A percentile compares a stretch with the other conserved stretches of the same genome.
Evolutionary conservation across 495 filamentous ascomycete species (phyloP).

Genomic region (Penicillium simplicissimum): DNA sequence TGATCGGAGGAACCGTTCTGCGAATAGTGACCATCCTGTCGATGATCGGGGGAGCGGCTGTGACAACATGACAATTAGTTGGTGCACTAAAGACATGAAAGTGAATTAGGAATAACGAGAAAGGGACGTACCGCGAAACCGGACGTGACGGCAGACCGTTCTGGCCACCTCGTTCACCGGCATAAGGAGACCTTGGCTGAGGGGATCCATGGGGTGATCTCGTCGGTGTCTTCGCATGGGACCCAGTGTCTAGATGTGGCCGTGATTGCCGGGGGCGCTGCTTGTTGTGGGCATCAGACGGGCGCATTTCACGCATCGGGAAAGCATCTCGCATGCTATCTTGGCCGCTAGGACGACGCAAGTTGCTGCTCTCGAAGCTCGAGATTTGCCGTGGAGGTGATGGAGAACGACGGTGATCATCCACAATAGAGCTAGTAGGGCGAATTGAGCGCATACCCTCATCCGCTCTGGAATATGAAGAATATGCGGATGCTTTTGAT

Average conservation of each 20-base stretch:
- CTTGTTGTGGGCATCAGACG: conserved; percentile 32
- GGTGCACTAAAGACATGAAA: conserved; percentile 14
- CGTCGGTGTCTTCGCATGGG: conserved; percentile 56
- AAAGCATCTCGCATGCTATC: conserved; percentile 33
- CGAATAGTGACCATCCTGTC: conserved; percentile 47
- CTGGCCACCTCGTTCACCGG: conserved; percentile 56
- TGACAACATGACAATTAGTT: conserved; percentile 23
- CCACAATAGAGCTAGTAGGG: conserved; percentile 28
- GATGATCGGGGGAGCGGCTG: conserved; percentile 53
- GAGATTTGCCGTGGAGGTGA: conserved; percentile 46
- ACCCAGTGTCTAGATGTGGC: conserved; percentile 45
- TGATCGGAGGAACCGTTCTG: conserved; percentile 47
- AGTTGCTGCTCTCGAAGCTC: conserved; percentile 36
- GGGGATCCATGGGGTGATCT: conserved; percentile 69
- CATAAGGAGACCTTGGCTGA: conserved; percentile 64
- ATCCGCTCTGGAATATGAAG: conserved; percentile 27
- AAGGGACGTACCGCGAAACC: conserved; percentile 57
- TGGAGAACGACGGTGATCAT: conserved; percentile 33
- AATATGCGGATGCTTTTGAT: conserved; percentile 36
- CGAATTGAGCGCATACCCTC: conserved; percentile 36
- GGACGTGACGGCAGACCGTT: conserved; percentile 56
- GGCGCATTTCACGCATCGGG: conserved; percentile 39
- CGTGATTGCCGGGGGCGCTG: conserved; percentile 34
- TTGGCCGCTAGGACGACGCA: conserved; percentile 20
- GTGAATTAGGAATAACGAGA: neutral